These are phyloP conservation scores for Smallanthus sonchifolius DNA, from an alignment of 129 eudicot species.

Conservation along the genomic window DNA sequence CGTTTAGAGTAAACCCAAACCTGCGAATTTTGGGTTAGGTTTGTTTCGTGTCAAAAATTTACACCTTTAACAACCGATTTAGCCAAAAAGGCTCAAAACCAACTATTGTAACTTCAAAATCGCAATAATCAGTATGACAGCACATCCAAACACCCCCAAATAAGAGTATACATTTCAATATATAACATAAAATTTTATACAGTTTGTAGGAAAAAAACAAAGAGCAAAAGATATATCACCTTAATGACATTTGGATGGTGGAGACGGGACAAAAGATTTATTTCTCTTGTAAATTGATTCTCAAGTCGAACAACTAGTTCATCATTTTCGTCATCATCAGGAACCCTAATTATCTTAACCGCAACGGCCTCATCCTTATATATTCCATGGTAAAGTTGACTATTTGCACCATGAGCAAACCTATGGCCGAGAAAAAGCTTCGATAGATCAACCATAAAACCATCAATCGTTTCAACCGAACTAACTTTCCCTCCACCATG, in stretches of 20 bases:
- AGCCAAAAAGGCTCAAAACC: background rate
- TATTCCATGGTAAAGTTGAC: slow-evolving; percentile 82
- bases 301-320: slow-evolving; percentile 54
- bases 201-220: background rate
- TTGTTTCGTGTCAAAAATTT: too few species aligned
- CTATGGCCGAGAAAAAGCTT: slow-evolving; percentile 71
- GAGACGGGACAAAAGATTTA: slow-evolving; percentile 62
- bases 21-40: too few species aligned
- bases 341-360: slow-evolving; percentile 66
- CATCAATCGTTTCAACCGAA: slow-evolving; percentile 65
- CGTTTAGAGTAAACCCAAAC: too few species aligned
- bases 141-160: background rate
- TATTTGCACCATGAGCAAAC: slow-evolving; percentile 94
- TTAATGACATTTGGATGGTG: slow-evolving; percentile 49
- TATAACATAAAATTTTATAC: background rate
- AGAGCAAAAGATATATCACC: slow-evolving; percentile 3
- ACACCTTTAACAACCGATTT: too few species aligned
- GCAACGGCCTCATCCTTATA: slow-evolving; percentile 83
- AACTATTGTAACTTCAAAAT: background rate
- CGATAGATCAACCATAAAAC: slow-evolving; percentile 68
- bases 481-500: slow-evolving; percentile 80
- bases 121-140: background rate
- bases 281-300: slow-evolving; percentile 79
- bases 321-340: slow-evolving; percentile 85
- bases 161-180: background rate